Percentiles rank a stretch among this genome's conserved stretches.
Conservation (phyloP, 2,329 filamentous ascomycete genomes). For the Colletotrichum sp. region DNA sequence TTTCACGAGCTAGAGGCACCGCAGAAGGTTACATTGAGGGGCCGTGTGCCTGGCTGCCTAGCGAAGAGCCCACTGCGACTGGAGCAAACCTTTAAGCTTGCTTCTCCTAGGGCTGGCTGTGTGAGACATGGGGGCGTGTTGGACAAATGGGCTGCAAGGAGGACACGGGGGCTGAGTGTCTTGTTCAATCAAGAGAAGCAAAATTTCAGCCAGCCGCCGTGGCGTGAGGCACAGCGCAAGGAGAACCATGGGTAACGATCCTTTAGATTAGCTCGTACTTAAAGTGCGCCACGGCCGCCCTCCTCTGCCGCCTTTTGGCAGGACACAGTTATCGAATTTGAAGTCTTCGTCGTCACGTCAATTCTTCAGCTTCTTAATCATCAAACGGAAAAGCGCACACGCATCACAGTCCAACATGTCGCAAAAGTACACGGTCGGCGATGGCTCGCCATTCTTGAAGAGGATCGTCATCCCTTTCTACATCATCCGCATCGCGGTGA, state of each 20-base stretch:
- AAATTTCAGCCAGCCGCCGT: neutral
- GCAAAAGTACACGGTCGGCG: conserved; percentile 29
- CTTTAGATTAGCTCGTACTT: neutral
- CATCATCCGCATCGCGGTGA: conserved; percentile 34
- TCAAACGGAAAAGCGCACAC: neutral
- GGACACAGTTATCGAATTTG: neutral
- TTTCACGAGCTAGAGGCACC: neutral
- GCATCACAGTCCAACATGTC: conserved; percentile 22
- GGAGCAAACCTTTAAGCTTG: neutral
- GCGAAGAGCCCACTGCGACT: neutral
- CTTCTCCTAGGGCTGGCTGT: neutral
- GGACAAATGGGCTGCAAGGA: neutral
- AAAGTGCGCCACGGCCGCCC: neutral
- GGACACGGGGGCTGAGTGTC: neutral
- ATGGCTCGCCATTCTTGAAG: conserved; percentile 37
- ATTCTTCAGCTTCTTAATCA: neutral
- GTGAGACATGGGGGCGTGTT: neutral
- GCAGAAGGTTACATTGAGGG: neutral
- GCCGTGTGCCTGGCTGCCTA: neutral
- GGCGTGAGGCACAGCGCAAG: neutral
- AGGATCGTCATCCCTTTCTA: conserved; percentile 39
- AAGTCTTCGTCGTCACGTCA: neutral
- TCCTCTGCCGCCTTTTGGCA: neutral
- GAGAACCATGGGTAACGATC: neutral
- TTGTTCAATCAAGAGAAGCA: neutral